Conservation (phyloP, 305 asterid genomes). For the Caryopteris hybrid region DNA sequence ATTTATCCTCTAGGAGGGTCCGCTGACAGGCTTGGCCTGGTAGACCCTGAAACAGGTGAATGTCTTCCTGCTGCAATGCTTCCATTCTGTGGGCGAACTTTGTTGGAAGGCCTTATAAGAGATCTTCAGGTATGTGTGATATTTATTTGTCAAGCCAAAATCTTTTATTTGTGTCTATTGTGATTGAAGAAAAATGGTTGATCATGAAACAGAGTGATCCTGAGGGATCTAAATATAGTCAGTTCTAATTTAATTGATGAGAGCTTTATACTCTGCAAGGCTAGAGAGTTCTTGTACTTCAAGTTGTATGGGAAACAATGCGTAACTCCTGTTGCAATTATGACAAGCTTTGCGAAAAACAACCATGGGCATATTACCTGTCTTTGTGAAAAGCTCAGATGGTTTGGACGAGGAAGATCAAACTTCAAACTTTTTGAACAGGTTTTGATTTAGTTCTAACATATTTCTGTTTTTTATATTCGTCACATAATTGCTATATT, state of each 20-base stretch:
- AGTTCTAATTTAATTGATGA: conserved; percentile 27
- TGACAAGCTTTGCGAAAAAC: conserved; percentile 95
- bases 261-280: conserved; percentile 53
- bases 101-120: conserved; percentile 95
- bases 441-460: conserved; percentile 40
- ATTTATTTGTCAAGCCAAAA: conserved; percentile 8
- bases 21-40: conserved; percentile 95
- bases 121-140: conserved; percentile 82
- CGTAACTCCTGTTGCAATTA: conserved; percentile 94
- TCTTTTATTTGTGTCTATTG: conserved; percentile 4
- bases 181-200: neutral
- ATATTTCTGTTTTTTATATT: conserved; percentile 14
- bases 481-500: conserved; percentile 13
- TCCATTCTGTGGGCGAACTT: conserved; percentile 93
- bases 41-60: conserved; percentile 84
- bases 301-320: conserved; percentile 89
- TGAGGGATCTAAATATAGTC: conserved; percentile 2
- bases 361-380: conserved; percentile 69
- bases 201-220: conserved; percentile 12
- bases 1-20: conserved; percentile 99
- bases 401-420: conserved; percentile 96
- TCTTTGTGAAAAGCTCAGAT: conserved; percentile 67
- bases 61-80: conserved; percentile 99
- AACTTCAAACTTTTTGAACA: conserved; percentile 84
- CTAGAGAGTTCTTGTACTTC: conserved; percentile 93